Percentiles rank a stretch among this genome's conserved stretches.
phyloP scores from a whole-genome alignment of 495 filamentous ascomycete genomes.

The Penicillium roqueforti region DNA sequence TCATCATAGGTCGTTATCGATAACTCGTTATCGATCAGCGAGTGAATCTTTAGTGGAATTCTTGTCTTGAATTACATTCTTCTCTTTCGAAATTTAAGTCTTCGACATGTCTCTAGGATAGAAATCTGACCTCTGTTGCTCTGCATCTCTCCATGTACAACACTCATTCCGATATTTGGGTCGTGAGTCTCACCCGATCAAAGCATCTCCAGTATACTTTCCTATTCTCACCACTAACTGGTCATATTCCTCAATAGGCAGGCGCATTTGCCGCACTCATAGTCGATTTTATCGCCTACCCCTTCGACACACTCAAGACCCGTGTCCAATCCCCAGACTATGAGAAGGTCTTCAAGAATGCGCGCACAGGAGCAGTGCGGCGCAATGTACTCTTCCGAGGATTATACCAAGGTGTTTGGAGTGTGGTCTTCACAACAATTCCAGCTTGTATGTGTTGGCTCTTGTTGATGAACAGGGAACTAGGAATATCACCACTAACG shows the following conservation, averaged over 20 bases:
- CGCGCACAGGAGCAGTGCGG: slow-evolving; percentile 49
- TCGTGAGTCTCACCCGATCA: slow-evolving; percentile 31
- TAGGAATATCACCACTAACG: not conserved
- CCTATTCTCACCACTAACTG: not conserved
- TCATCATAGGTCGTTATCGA: too few relatives aligned
- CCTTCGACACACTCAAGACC: slow-evolving; percentile 82
- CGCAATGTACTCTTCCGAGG: slow-evolving; percentile 61
- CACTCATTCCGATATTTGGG: slow-evolving; percentile 49
- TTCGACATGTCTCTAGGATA: not conserved
- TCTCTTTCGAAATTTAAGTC: too few relatives aligned
- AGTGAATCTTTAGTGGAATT: not conserved
- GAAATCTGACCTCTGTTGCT: not conserved
- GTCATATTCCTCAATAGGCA: slow-evolving; percentile 47
- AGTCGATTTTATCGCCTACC: slow-evolving; percentile 77
- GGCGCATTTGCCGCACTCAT: slow-evolving; percentile 77
- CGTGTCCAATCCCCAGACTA: slow-evolving; percentile 76
- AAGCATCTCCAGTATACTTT: not conserved
- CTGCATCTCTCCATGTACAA: slow-evolving; percentile 33
- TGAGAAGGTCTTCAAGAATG: slow-evolving; percentile 54
- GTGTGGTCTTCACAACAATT: slow-evolving; percentile 80
- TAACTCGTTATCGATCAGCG: not conserved
- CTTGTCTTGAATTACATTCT: not conserved
- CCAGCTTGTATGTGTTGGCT: slow-evolving; percentile 62
- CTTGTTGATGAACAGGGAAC: not conserved
- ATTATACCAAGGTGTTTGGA: slow-evolving; percentile 84